A percentile compares a stretch with the other conserved stretches of the same genome.
These are phyloP conservation scores for Truncatella angustata DNA, from an alignment of 2,329 filamentous ascomycete species.

Conservation along the genomic window DNA sequence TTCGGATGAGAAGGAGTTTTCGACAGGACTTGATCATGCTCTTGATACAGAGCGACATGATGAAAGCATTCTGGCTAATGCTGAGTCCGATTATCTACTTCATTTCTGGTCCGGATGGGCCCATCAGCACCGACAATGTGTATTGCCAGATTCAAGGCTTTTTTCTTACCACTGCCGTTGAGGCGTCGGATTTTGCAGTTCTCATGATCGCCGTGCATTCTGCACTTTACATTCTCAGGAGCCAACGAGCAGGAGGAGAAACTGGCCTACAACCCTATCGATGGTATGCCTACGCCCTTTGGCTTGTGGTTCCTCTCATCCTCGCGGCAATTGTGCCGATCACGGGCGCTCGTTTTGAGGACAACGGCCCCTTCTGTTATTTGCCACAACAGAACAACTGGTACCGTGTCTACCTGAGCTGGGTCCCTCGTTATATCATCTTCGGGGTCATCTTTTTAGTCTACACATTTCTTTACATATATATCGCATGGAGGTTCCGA, in stretches of 20 bases:
- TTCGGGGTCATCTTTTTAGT: conserved; percentile 62
- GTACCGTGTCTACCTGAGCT: conserved; percentile 67
- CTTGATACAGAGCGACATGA: conserved; percentile 69
- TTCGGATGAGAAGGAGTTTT: conserved; percentile 70
- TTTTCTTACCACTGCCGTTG: conserved; percentile 63
- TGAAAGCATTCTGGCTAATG: conserved; percentile 68
- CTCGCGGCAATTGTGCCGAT: conserved; percentile 43
- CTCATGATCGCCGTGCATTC: conserved; percentile 74
- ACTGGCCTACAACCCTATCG: conserved; percentile 70
- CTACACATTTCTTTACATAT: conserved; percentile 68
- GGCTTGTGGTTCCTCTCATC: conserved; percentile 56
- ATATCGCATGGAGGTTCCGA: conserved; percentile 51
- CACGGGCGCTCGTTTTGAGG: conserved; percentile 24
- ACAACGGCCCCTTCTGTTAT: conserved; percentile 53
- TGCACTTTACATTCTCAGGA: conserved; percentile 67
- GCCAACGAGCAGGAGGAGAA: conserved; percentile 43
- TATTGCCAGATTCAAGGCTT: conserved; percentile 72
- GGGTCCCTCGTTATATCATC: conserved; percentile 73
- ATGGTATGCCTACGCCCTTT: conserved; percentile 55
- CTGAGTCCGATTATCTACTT: conserved; percentile 63
- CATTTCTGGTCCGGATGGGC: conserved; percentile 34
- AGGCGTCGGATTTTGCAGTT: conserved; percentile 69
- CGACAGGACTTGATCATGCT: conserved; percentile 74
- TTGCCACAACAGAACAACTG: conserved; percentile 65
- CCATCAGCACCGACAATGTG: conserved; percentile 45